A percentile compares a stretch with the other conserved stretches of the same genome.
Evolutionary conservation across 768 basidiomycete genomes (phyloP).

Genomic region (Pleurotus platypus): DNA sequence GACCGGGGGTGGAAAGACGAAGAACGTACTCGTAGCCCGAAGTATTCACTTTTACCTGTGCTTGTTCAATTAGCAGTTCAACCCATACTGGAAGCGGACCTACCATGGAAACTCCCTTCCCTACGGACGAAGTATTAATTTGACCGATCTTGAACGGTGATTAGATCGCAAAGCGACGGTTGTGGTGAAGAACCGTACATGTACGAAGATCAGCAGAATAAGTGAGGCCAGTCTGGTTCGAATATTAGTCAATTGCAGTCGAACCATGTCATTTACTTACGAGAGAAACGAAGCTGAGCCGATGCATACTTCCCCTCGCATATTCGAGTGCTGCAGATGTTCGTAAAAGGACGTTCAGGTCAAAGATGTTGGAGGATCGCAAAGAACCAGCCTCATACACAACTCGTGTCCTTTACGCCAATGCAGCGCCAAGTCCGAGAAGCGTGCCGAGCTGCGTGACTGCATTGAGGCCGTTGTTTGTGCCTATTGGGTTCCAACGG

Average conservation of each 20-base stretch:
- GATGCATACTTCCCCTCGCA: slow-evolving; percentile 79
- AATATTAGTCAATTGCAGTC: slow-evolving; percentile 18
- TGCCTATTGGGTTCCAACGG: not conserved
- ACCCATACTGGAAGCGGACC: slow-evolving; percentile 13
- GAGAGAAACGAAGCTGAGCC: slow-evolving; percentile 69
- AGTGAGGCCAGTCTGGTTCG: slow-evolving; percentile 39
- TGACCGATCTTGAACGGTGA: slow-evolving; percentile 62
- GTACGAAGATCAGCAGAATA: slow-evolving; percentile 74
- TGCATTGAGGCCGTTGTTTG: not conserved
- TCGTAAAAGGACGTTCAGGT: slow-evolving; percentile 20
- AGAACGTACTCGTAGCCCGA: slow-evolving; percentile 63
- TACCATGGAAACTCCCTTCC: slow-evolving; percentile 74
- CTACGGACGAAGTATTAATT: slow-evolving; percentile 73
- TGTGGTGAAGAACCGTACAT: slow-evolving; percentile 46
- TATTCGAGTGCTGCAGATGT: slow-evolving; percentile 21
- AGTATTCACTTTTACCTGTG: slow-evolving; percentile 64
- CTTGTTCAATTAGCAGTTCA: not conserved
- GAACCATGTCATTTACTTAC: slow-evolving; percentile 37
- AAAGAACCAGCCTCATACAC: slow-evolving; percentile 6
- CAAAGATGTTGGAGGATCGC: slow-evolving; percentile 1
- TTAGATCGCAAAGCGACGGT: slow-evolving; percentile 13
- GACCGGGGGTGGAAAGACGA: slow-evolving; percentile 3
- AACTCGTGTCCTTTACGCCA: slow-evolving; percentile 5
- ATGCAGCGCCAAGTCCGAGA: not conserved
- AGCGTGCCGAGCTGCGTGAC: not conserved